These are phyloP conservation scores for Apodospora peruviana DNA, from an alignment of 495 filamentous ascomycete species.

Conservation along the genomic window DNA sequence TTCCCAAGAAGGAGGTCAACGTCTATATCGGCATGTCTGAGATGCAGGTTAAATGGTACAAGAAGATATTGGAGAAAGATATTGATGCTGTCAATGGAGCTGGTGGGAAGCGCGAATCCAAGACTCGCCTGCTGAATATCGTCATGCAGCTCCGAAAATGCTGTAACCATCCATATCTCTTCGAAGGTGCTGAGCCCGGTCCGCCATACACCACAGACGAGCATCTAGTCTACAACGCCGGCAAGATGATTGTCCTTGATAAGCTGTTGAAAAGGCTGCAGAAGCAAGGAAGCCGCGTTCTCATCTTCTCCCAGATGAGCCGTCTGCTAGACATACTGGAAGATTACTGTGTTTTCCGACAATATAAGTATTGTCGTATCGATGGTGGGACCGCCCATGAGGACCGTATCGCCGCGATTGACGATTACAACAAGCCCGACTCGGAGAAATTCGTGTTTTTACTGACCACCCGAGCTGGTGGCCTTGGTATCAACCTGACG, in stretches of 20 bases:
- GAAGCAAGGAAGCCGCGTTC: slow-evolving; percentile 78
- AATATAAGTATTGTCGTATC: slow-evolving; percentile 95
- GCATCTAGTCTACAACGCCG: slow-evolving; percentile 87
- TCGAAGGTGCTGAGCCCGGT: slow-evolving; percentile 95
- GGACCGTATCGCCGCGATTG: slow-evolving; percentile 94
- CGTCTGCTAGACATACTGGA: slow-evolving; percentile 95
- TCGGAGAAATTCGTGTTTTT: slow-evolving; percentile 98
- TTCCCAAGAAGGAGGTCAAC: slow-evolving; percentile 97
- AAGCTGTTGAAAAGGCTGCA: slow-evolving; percentile 82
- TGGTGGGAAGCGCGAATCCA: slow-evolving; percentile 94
- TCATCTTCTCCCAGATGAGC: slow-evolving; percentile 99
- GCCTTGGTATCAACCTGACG: slow-evolving; percentile 97
- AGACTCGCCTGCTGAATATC: slow-evolving; percentile 97
- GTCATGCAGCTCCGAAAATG: slow-evolving; percentile 99
- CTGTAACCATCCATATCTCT: slow-evolving; percentile 98
- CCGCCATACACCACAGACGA: slow-evolving; percentile 98
- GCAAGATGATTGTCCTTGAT: slow-evolving; percentile 97
- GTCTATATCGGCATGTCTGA: slow-evolving; percentile 97
- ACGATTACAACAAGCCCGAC: slow-evolving; percentile 92
- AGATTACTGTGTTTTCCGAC: slow-evolving; percentile 94
- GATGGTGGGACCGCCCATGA: slow-evolving; percentile 97
- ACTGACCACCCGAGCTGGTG: slow-evolving; percentile 93
- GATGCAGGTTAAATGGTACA: slow-evolving; percentile 99
- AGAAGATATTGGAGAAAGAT: slow-evolving; percentile 98
- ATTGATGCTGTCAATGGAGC: slow-evolving; percentile 99